Evolutionary conservation across 2,329 filamentous ascomycete species (phyloP).

Genomic region (Cladosporium colombiae): DNA sequence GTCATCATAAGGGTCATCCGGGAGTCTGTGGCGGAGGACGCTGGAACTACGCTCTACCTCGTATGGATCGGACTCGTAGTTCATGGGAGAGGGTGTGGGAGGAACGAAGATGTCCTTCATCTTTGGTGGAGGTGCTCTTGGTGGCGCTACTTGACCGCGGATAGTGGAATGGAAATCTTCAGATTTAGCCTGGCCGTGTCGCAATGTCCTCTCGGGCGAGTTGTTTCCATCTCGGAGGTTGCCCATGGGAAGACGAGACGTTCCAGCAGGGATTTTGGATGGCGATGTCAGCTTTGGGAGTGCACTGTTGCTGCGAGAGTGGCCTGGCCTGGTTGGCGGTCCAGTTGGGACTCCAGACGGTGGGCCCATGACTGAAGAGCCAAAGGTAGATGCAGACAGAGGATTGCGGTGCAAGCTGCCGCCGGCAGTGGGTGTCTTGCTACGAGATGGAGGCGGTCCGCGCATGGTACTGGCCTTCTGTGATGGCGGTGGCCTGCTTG

Average conservation of each 20-base stretch:
- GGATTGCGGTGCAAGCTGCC: slow-evolving; percentile 35
- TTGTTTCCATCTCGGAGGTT: slow-evolving; percentile 72
- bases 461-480: slow-evolving; percentile 44
- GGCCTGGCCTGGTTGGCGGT: slow-evolving; percentile 22
- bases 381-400: slow-evolving; percentile 29
- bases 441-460: slow-evolving; percentile 43
- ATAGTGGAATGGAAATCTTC: slow-evolving; percentile 45
- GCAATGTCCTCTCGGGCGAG: slow-evolving; percentile 71
- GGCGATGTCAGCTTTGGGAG: slow-evolving; percentile 40
- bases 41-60: slow-evolving; percentile 56
- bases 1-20: slow-evolving; percentile 87
- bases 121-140: slow-evolving; percentile 75
- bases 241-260: slow-evolving; percentile 65
- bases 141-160: slow-evolving; percentile 38
- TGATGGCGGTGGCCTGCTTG: slow-evolving; percentile 26
- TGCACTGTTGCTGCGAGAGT: slow-evolving; percentile 41
- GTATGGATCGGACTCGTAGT: slow-evolving; percentile 38
- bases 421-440: slow-evolving; percentile 46
- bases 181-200: slow-evolving; percentile 36
- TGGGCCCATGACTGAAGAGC: slow-evolving; percentile 33
- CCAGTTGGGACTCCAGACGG: slow-evolving; percentile 38
- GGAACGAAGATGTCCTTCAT: slow-evolving; percentile 79
- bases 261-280: slow-evolving; percentile 56
- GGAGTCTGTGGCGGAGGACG: slow-evolving; percentile 61
- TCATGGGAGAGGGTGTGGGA: slow-evolving; percentile 46